A percentile compares a stretch with the other conserved stretches of the same genome.
These are phyloP conservation scores for Penicillium sp. DNA, from an alignment of 2,329 filamentous ascomycete genomes.

Conservation along the genomic window DNA sequence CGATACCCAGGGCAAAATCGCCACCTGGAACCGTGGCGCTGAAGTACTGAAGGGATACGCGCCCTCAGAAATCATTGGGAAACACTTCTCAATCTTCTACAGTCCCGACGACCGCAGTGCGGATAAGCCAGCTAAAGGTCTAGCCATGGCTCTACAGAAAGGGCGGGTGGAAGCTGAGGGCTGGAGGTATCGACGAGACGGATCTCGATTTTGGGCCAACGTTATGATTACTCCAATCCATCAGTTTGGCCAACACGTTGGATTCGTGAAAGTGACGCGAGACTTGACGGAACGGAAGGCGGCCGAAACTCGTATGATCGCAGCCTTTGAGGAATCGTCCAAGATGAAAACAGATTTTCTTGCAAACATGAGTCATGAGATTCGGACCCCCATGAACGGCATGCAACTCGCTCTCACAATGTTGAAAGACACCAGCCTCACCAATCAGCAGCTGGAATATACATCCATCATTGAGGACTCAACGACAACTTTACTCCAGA, in stretches of 20 bases:
- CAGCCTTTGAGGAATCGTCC: constrained; percentile 62
- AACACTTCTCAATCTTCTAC: no score
- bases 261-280: constrained; percentile 62
- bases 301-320: constrained; percentile 56
- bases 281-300: constrained; percentile 60
- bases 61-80: no score
- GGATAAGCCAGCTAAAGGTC: no score
- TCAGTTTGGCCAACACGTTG: constrained; percentile 55
- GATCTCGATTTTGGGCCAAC: constrained; percentile 62
- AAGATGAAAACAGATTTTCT: constrained; percentile 64
- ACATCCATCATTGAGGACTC: constrained; percentile 62
- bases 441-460: constrained; percentile 58
- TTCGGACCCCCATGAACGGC: constrained; percentile 66
- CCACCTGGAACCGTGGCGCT: no score
- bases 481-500: constrained; percentile 59
- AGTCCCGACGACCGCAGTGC: no score
- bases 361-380: constrained; percentile 66
- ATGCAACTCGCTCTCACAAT: constrained; percentile 62
- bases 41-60: no score
- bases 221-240: constrained; percentile 61
- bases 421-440: constrained; percentile 57
- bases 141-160: constrained; percentile 44
- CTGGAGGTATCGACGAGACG: constrained; percentile 62
- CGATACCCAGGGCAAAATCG: no score
- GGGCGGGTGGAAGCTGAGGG: constrained; percentile 63